Conservation (phyloP, 2,329 filamentous ascomycete species). For the Calonectria pauciramosa region DNA sequence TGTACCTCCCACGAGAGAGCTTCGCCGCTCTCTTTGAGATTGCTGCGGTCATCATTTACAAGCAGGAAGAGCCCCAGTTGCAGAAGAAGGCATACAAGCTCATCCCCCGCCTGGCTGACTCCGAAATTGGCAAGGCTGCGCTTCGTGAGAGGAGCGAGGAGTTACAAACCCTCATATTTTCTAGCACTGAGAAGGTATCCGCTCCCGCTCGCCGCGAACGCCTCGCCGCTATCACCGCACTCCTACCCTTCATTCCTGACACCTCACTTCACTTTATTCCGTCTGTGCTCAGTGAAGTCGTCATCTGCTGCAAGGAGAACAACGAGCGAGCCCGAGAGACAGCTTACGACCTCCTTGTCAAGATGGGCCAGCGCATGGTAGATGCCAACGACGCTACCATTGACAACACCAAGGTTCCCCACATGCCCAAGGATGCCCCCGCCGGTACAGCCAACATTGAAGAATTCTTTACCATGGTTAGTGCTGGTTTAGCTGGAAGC, state of each 20-base stretch:
- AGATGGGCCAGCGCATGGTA: conserved; percentile 86
- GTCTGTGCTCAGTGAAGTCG: conserved; percentile 90
- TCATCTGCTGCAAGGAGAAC: conserved; percentile 96
- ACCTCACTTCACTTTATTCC: conserved; percentile 93
- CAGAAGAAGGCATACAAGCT: conserved; percentile 99
- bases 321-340: conserved; percentile 93
- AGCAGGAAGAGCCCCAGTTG: conserved; percentile 87
- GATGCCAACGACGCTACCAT: conserved; percentile 78
- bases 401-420: conserved; percentile 86
- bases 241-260: conserved; percentile 83
- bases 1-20: conserved; percentile 90
- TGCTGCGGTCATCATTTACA: conserved; percentile 84
- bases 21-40: conserved; percentile 90
- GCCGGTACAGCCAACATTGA: conserved; percentile 86
- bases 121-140: conserved; percentile 81
- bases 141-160: conserved; percentile 82
- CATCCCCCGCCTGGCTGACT: conserved; percentile 89
- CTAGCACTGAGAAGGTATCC: conserved; percentile 86
- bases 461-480: conserved; percentile 98
- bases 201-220: conserved; percentile 89
- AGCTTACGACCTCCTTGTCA: conserved; percentile 90
- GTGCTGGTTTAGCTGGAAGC: conserved; percentile 90
- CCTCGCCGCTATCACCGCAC: conserved; percentile 83
- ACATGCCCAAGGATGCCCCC: conserved; percentile 87
- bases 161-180: conserved; percentile 84